phyloP scores from a whole-genome alignment of 805 yeast species.

The Yamadazyma insecticola region DNA sequence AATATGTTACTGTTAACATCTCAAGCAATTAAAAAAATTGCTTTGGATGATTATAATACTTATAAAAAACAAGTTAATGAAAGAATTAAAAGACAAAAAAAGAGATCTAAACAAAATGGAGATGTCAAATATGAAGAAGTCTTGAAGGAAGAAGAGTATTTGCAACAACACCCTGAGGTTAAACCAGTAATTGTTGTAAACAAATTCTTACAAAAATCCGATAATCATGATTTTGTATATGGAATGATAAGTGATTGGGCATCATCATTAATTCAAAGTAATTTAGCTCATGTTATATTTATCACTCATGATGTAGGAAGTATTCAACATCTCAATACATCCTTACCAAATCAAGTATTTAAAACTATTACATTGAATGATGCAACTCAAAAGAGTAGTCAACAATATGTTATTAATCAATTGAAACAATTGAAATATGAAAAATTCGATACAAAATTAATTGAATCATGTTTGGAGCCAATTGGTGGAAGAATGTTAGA shows the following conservation, averaged over 20 bases:
- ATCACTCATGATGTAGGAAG: constrained; percentile 84
- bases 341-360: constrained; percentile 85
- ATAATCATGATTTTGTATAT: constrained; percentile 58
- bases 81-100: constrained; percentile 15
- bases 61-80: constrained; percentile 21
- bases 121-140: constrained; percentile 17
- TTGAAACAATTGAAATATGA: constrained; percentile 26
- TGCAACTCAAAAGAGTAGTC: constrained; percentile 70
- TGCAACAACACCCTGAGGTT: constrained; percentile 79
- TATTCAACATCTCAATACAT: constrained; percentile 57
- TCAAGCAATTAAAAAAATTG: constrained; percentile 69
- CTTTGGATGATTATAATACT: constrained; percentile 25
- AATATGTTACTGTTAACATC: constrained; percentile 70
- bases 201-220: constrained; percentile 57
- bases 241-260: constrained; percentile 87
- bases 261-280: constrained; percentile 65
- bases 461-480: constrained; percentile 61
- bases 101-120: constrained; percentile 14
- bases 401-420: constrained; percentile 60
- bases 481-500: constrained; percentile 95
- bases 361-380: constrained; percentile 72
- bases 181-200: constrained; percentile 86
- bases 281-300: constrained; percentile 85
- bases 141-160: constrained; percentile 70
- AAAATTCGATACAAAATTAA: constrained; percentile 14